Percentiles rank a stretch among this genome's conserved stretches.
phyloP scores from a whole-genome alignment of 805 yeast species.

The Candida quercuum region DNA sequence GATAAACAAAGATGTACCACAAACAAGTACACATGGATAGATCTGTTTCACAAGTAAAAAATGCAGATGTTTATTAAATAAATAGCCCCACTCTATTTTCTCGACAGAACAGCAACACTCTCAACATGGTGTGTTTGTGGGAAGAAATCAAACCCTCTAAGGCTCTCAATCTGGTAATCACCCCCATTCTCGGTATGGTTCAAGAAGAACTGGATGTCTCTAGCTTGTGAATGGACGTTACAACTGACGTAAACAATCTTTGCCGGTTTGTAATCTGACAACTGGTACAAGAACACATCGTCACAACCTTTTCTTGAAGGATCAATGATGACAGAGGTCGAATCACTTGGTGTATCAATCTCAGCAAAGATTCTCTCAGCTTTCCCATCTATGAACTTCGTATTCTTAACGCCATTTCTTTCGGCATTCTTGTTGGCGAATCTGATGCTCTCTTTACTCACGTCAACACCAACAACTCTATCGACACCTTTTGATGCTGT shows the following conservation, averaged over 20 bases:
- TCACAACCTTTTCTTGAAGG: constrained; percentile 99
- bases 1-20: too few relatives aligned
- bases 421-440: constrained; percentile 83
- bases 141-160: constrained; percentile 94
- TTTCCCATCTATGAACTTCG: constrained; percentile 83
- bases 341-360: constrained; percentile 65
- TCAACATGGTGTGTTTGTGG: constrained; percentile 94
- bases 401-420: constrained; percentile 68
- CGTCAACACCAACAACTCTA: constrained; percentile 88
- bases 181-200: constrained; percentile 57
- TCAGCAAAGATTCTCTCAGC: constrained; percentile 85
- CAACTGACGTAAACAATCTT: constrained; percentile 93
- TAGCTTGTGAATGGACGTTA: constrained; percentile 95
- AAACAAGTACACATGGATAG: too few relatives aligned
- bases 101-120: constrained; percentile 67
- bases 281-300: constrained; percentile 76
- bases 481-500: constrained; percentile 81
- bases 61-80: too few relatives aligned
- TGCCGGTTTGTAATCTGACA: constrained; percentile 77
- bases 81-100: too few relatives aligned
- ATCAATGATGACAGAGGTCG: constrained; percentile 88
- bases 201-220: constrained; percentile 83
- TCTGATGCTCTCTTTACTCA: constrained; percentile 82
- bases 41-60: too few relatives aligned
- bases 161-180: constrained; percentile 67